Conservation (phyloP, 179 eudicot species). For the Silene coronaria region DNA sequence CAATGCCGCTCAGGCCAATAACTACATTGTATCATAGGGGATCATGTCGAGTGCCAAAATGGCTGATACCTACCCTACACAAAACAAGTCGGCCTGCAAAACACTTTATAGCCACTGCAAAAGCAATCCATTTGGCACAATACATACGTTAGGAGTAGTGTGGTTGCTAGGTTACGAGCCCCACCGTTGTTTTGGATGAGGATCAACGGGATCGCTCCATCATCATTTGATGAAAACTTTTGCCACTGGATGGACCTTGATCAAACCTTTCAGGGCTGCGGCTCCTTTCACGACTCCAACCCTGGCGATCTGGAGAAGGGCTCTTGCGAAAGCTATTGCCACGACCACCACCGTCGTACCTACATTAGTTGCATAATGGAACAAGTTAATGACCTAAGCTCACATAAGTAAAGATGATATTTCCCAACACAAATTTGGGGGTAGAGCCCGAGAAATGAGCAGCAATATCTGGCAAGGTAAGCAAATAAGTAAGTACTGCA, state of each 20-base stretch:
- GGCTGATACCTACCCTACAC: slow-evolving; percentile 13
- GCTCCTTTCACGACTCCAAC: slow-evolving; percentile 32
- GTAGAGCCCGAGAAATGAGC: not conserved
- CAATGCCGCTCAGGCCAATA: slow-evolving; percentile 6
- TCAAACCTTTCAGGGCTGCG: slow-evolving; percentile 48
- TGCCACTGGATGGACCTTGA: slow-evolving; percentile 13
- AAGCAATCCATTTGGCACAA: not conserved
- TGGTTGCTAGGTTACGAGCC: not conserved
- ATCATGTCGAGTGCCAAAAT: not conserved
- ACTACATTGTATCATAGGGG: not conserved
- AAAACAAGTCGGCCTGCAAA: not conserved
- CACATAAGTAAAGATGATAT: not conserved
- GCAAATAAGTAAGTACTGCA: not conserved
- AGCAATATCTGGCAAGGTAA: not conserved
- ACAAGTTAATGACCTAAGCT: not conserved
- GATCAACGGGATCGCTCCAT: slow-evolving; percentile 37
- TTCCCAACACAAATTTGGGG: not conserved
- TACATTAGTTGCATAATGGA: not conserved
- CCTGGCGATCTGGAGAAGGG: slow-evolving; percentile 39
- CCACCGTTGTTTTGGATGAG: not conserved
- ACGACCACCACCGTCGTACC: slow-evolving; percentile 20
- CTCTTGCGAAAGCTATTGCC: slow-evolving; percentile 44
- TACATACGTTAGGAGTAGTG: not conserved
- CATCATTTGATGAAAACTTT: slow-evolving; percentile 56
- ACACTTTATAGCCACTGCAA: not conserved